Conservation (phyloP, 441 rosid species). For the Melastoma candidum region DNA sequence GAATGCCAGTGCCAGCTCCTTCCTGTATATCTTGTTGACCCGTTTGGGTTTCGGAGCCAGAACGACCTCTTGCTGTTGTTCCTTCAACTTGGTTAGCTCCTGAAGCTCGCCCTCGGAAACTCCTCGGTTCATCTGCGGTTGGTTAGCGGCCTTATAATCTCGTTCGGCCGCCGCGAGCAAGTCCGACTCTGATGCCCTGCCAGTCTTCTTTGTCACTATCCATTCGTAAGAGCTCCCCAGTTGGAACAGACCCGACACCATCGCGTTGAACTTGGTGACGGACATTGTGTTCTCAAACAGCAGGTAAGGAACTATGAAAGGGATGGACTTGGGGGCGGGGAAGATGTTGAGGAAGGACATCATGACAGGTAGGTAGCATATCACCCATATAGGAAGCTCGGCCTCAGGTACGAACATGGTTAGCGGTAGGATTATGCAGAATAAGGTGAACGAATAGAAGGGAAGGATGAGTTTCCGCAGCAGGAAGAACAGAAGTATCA, state of each 20-base stretch:
- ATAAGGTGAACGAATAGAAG: constrained; percentile 6
- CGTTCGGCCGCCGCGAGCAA: neutral
- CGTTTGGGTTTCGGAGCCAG: neutral
- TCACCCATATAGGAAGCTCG: constrained; percentile 9
- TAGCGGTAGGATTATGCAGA: constrained; percentile 5
- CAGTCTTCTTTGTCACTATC: constrained; percentile 1
- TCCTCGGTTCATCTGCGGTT: too few relatives aligned
- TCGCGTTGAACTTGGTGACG: constrained; percentile 4
- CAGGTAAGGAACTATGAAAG: constrained; percentile 7
- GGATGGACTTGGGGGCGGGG: neutral
- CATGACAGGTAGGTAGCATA: constrained; percentile 3
- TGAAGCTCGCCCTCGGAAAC: too few relatives aligned
- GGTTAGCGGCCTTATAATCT: too few relatives aligned
- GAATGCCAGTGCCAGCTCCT: constrained; percentile 6
- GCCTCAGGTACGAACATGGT: constrained; percentile 8
- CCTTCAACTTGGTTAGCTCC: constrained; percentile 8
- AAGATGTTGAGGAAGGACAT: constrained; percentile 7
- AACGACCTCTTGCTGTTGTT: constrained; percentile 6
- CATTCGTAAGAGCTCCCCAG: constrained; percentile 7
- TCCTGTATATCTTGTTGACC: constrained; percentile 10
- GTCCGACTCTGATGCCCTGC: constrained; percentile 5
- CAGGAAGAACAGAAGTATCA: constrained; percentile 7
- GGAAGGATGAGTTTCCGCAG: constrained; percentile 10
- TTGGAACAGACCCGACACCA: constrained; percentile 3
- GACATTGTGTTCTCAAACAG: constrained; percentile 9